Evolutionary conservation across 495 filamentous ascomycete genomes (phyloP).

Genomic region (Bacidia rubella): DNA sequence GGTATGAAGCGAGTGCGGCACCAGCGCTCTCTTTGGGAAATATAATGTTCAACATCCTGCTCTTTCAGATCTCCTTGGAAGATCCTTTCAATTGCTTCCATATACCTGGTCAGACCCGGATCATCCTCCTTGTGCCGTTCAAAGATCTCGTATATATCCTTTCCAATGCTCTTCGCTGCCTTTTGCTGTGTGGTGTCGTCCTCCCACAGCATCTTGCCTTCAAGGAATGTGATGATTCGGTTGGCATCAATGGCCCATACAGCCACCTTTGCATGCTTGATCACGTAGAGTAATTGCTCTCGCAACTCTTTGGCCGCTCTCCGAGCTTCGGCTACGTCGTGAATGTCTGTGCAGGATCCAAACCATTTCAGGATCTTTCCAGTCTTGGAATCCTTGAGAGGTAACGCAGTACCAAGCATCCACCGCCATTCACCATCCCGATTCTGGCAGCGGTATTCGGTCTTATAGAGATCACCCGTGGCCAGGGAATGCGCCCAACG

Average conservation of each 20-base stretch:
- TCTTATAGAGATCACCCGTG: slow-evolving; percentile 50
- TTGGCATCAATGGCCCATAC: slow-evolving; percentile 51
- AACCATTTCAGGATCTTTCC: slow-evolving; percentile 60
- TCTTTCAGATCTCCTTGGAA: slow-evolving; percentile 37
- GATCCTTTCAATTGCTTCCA: slow-evolving; percentile 42
- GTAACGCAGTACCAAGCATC: slow-evolving; percentile 56
- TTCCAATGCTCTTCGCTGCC: slow-evolving; percentile 33
- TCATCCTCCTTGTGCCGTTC: slow-evolving; percentile 20
- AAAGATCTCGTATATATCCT: slow-evolving; percentile 47
- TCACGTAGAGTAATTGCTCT: slow-evolving; percentile 51
- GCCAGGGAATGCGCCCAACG: slow-evolving; percentile 43
- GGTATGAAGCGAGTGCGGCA: slow-evolving; percentile 54
- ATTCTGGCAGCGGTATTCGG: slow-evolving; percentile 52
- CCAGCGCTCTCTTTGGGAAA: slow-evolving; percentile 38
- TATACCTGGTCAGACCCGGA: slow-evolving; percentile 29
- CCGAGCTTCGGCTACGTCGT: slow-evolving; percentile 40
- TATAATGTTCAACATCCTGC: slow-evolving; percentile 36
- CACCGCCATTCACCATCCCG: slow-evolving; percentile 53
- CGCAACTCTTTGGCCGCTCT: slow-evolving; percentile 43
- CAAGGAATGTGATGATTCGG: slow-evolving; percentile 44
- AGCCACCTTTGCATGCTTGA: slow-evolving; percentile 52
- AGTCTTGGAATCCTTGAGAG: slow-evolving; percentile 44
- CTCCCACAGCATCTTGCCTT: slow-evolving; percentile 46
- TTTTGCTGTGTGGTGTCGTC: slow-evolving; percentile 18
- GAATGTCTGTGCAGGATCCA: slow-evolving; percentile 29